Percentiles rank a stretch among this genome's conserved stretches.
phyloP scores from a whole-genome alignment of 805 yeast species.

The Novakomyces olei region DNA sequence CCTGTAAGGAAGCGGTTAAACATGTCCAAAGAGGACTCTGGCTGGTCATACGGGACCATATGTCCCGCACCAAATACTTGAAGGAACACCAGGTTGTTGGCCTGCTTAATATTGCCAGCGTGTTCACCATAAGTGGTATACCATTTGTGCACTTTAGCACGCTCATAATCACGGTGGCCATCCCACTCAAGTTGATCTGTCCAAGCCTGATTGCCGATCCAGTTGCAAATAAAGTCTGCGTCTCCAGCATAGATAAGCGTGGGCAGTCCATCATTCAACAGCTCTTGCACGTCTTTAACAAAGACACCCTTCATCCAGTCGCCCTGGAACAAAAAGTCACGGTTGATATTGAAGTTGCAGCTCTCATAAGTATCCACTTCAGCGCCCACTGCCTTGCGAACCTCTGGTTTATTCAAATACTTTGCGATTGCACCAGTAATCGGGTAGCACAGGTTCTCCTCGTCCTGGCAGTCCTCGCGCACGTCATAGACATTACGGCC shows the following conservation, averaged over 20 bases:
- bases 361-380: constrained; percentile 60
- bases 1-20: constrained; percentile 69
- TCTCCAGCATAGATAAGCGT: constrained; percentile 87
- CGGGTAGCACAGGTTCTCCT: constrained; percentile 52
- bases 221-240: constrained; percentile 81
- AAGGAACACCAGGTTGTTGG: constrained; percentile 52
- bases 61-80: constrained; percentile 83
- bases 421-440: constrained; percentile 52
- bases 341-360: constrained; percentile 58
- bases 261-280: constrained; percentile 54
- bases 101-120: constrained; percentile 59
- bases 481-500: constrained; percentile 86
- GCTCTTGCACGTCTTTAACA: constrained; percentile 36
- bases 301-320: constrained; percentile 89
- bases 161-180: constrained; percentile 30
- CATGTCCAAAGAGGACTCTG: constrained; percentile 55
- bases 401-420: constrained; percentile 56
- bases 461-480: constrained; percentile 54
- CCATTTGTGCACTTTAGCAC: constrained; percentile 18
- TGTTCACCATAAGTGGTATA: constrained; percentile 21
- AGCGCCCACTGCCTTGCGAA: constrained; percentile 67
- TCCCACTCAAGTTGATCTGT: constrained; percentile 51
- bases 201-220: constrained; percentile 74
- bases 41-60: constrained; percentile 87
- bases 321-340: constrained; percentile 64